Percentiles rank a stretch among this genome's conserved stretches.
Evolutionary conservation across 305 asterid genomes (phyloP).

Genomic region (Ilex paraguariensis): DNA sequence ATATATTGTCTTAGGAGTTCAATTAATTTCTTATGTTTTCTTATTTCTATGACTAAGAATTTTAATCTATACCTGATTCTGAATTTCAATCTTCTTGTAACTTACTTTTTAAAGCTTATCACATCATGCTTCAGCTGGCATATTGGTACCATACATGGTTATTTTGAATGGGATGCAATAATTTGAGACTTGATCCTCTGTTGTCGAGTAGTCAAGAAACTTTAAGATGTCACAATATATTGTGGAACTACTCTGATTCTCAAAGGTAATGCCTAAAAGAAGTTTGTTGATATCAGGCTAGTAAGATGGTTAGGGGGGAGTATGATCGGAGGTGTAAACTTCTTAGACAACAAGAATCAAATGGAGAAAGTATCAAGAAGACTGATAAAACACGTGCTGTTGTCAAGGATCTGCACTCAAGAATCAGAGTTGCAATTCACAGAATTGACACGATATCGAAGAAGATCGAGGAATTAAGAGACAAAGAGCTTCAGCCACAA

Average conservation of each 20-base stretch:
- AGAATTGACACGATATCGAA: slow-evolving; percentile 82
- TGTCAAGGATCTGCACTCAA: slow-evolving; percentile 88
- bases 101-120: too few species aligned
- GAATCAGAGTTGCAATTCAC: slow-evolving; percentile 87
- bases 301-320: slow-evolving; percentile 56
- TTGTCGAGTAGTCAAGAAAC: background rate
- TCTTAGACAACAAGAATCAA: slow-evolving; percentile 84
- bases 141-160: background rate
- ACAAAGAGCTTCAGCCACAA: slow-evolving; percentile 91
- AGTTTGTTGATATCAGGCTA: slow-evolving; percentile 48
- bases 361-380: slow-evolving; percentile 31
- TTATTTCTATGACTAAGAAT: too few species aligned
- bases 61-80: too few species aligned
- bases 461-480: slow-evolving; percentile 90
- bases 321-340: slow-evolving; percentile 77
- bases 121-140: background rate
- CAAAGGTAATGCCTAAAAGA: background rate
- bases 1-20: too few species aligned
- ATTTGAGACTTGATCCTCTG: background rate
- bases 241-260: background rate
- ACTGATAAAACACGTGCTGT: slow-evolving; percentile 82
- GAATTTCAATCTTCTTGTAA: too few species aligned
- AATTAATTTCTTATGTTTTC: too few species aligned
- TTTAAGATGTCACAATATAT: background rate
- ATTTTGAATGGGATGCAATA: background rate